Percentiles rank a stretch among this genome's conserved stretches.
Evolutionary conservation across 352 stramenopile genomes (phyloP).

Genomic region (Globisporangium abappressorium): DNA sequence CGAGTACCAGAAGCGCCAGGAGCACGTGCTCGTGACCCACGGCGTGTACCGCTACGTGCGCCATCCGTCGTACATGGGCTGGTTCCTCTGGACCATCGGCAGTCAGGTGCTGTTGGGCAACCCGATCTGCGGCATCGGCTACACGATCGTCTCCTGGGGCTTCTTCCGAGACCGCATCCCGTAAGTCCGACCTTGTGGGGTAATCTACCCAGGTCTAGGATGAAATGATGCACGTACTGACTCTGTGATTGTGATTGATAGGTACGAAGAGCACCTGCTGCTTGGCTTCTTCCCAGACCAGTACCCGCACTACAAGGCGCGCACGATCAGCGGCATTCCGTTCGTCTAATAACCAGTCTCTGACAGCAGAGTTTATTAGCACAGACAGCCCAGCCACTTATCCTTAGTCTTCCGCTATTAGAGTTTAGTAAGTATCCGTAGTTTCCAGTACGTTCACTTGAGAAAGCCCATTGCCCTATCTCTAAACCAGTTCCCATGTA

Average conservation of each 20-base stretch:
- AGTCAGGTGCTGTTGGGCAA: conserved; percentile 95
- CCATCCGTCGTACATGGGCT: conserved; percentile 96
- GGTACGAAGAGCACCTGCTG: conserved; percentile 92
- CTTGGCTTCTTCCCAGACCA: conserved; percentile 89
- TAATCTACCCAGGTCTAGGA: background rate
- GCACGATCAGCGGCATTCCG: conserved; percentile 91
- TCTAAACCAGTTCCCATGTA: background rate
- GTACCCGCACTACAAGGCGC: conserved; percentile 88
- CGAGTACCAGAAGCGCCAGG: conserved; percentile 90
- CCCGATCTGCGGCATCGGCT: conserved; percentile 80
- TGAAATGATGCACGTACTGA: background rate
- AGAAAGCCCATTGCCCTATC: background rate
- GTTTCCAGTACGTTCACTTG: background rate
- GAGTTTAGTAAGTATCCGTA: conserved; percentile 5
- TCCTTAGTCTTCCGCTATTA: conserved; percentile 2
- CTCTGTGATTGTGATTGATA: conserved; percentile 19
- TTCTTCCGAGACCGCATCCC: conserved; percentile 96
- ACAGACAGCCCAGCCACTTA: background rate
- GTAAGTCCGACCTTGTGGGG: conserved; percentile 33
- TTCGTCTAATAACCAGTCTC: conserved; percentile 61
- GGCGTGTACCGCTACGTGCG: conserved; percentile 91
- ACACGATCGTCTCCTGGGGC: conserved; percentile 87
- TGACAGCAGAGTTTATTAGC: background rate
- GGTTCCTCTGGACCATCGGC: conserved; percentile 96
- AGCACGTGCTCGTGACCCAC: conserved; percentile 93